A percentile compares a stretch with the other conserved stretches of the same genome.
Evolutionary conservation across 2,329 filamentous ascomycete species (phyloP).

Genomic region (Pseudogymnoascus sp.): DNA sequence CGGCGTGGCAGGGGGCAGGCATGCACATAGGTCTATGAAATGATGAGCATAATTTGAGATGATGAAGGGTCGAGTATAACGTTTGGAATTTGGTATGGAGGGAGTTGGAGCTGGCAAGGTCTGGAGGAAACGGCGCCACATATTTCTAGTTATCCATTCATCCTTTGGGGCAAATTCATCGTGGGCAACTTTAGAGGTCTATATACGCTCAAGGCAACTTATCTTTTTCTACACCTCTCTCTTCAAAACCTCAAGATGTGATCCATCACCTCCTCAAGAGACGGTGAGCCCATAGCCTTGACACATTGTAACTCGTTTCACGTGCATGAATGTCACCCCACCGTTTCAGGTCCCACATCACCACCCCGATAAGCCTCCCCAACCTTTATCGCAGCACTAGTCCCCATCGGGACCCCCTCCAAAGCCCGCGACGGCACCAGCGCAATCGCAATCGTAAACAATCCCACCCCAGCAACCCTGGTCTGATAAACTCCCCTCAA

Average conservation of each 20-base stretch:
- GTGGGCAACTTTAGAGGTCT: not conserved
- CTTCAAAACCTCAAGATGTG: not conserved
- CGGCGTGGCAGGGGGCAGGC: not conserved
- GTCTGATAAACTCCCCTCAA: no score
- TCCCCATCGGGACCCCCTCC: not conserved
- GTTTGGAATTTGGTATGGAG: not conserved
- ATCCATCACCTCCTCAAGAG: not conserved
- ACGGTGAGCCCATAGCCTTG: not conserved
- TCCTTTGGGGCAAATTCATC: not conserved
- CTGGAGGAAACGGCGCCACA: not conserved
- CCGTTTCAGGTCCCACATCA: not conserved
- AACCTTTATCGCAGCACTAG: not conserved
- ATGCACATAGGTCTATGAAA: slow-evolving; percentile 1
- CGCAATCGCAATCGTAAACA: not conserved
- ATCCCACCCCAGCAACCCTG: not conserved
- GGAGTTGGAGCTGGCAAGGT: not conserved
- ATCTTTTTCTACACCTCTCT: not conserved
- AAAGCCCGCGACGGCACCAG: not conserved
- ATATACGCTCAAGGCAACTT: not conserved
- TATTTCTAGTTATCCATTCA: not conserved
- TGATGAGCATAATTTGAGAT: not conserved
- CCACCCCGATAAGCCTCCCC: not conserved
- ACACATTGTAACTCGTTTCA: not conserved
- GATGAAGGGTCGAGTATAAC: not conserved
- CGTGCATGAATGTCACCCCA: not conserved